These are phyloP conservation scores for Russula sp. DNA, from an alignment of 768 basidiomycete genomes.

Conservation along the genomic window DNA sequence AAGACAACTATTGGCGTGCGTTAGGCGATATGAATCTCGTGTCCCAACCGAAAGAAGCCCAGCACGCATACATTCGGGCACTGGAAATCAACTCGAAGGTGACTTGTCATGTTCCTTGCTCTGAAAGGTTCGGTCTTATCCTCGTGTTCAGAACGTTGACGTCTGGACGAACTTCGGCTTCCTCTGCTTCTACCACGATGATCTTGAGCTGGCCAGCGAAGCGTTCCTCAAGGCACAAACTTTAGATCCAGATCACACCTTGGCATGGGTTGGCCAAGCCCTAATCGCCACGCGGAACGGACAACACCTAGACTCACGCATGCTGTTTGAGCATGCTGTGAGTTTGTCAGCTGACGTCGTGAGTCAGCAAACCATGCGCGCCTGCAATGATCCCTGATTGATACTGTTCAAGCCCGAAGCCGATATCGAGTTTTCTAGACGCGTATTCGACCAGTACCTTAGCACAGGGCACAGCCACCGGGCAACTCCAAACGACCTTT, in stretches of 20 bases:
- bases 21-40: constrained; percentile 68
- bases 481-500: constrained; percentile 40
- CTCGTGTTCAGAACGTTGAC: constrained; percentile 45
- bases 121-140: constrained; percentile 4
- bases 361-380: constrained; percentile 24
- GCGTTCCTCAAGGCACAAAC: constrained; percentile 84
- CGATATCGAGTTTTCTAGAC: constrained; percentile 67
- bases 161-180: constrained; percentile 88
- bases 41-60: constrained; percentile 62
- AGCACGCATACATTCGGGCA: constrained; percentile 88
- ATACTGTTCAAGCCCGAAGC: constrained; percentile 54
- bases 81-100: constrained; percentile 84
- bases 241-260: constrained; percentile 81
- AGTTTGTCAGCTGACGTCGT: constrained; percentile 52
- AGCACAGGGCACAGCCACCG: constrained; percentile 19
- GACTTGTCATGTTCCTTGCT: constrained; percentile 20
- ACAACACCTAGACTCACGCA: constrained; percentile 52
- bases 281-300: constrained; percentile 56
- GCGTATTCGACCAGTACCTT: constrained; percentile 42
- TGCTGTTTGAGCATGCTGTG: constrained; percentile 69
- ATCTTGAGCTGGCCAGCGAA: constrained; percentile 77
- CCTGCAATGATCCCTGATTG: constrained; percentile 14
- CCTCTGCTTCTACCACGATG: constrained; percentile 72
- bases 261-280: constrained; percentile 89
- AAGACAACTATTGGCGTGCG: constrained; percentile 74